Conservation (phyloP, 73 alveolate species). For the Paramecium bursaria region DNA sequence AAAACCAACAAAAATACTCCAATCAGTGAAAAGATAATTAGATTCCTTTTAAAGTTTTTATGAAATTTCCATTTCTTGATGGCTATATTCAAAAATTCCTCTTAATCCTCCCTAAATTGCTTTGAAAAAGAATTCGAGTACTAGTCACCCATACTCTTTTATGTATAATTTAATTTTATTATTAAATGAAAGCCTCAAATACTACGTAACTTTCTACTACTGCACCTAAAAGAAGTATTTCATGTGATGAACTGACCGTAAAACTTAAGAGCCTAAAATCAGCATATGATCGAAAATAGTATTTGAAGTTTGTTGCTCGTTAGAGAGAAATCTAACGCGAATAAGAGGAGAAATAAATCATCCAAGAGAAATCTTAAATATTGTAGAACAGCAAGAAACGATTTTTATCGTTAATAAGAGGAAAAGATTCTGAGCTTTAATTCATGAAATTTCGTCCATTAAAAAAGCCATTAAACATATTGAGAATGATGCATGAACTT, state of each 20-base stretch:
- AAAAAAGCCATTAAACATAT: conserved; percentile 30
- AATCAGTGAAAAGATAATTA: conserved; percentile 23
- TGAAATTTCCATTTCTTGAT: conserved; percentile 60
- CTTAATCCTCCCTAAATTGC: conserved; percentile 59
- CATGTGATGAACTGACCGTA: too few relatives aligned
- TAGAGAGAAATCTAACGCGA: not conserved
- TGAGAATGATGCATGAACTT: conserved; percentile 40
- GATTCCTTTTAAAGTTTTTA: conserved; percentile 51
- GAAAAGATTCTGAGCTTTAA: conserved; percentile 18
- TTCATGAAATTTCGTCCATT: conserved; percentile 40
- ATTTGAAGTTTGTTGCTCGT: not conserved
- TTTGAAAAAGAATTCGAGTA: conserved; percentile 59
- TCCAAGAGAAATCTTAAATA: conserved; percentile 2
- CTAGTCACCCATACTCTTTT: too few relatives aligned
- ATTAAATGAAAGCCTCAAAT: too few relatives aligned
- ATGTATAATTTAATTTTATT: too few relatives aligned
- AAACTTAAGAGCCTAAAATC: too few relatives aligned
- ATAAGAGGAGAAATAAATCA: conserved; percentile 9
- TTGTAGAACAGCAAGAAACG: conserved; percentile 25
- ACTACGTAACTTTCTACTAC: too few relatives aligned
- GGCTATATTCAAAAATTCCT: conserved; percentile 55
- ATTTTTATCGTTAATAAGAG: conserved; percentile 16
- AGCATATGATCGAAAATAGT: not conserved
- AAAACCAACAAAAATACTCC: conserved; percentile 56
- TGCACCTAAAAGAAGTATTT: too few relatives aligned